Evolutionary conservation across 768 basidiomycete genomes (phyloP).

Genomic region (Holtermanniella nyarrowii): DNA sequence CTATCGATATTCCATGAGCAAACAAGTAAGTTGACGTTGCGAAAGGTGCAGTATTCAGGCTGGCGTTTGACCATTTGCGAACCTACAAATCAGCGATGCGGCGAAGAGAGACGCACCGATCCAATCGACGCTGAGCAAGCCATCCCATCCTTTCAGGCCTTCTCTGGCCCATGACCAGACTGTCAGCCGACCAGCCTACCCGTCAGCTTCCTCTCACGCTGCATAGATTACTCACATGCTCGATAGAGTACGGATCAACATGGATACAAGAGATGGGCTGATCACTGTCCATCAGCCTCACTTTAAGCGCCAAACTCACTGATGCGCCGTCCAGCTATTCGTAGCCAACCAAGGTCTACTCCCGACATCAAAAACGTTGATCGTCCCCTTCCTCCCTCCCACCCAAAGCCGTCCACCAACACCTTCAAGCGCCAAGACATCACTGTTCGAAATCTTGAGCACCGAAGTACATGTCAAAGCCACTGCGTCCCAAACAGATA

Average conservation of each 20-base stretch:
- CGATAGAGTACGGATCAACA: conserved; percentile 67
- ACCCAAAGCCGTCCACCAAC: conserved; percentile 79
- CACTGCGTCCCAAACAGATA: conserved; percentile 66
- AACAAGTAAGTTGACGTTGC: conserved; percentile 64
- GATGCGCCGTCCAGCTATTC: conserved; percentile 80
- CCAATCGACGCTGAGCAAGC: conserved; percentile 71
- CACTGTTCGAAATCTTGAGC: conserved; percentile 67
- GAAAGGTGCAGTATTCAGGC: conserved; percentile 64
- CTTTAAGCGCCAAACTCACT: conserved; percentile 25
- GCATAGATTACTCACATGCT: conserved; percentile 46
- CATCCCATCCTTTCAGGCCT: conserved; percentile 77
- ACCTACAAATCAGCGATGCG: conserved; percentile 45
- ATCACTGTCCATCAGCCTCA: conserved; percentile 21
- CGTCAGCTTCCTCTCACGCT: conserved; percentile 2
- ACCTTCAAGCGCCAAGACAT: conserved; percentile 73
- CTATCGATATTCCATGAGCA: conserved; percentile 92
- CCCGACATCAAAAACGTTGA: conserved; percentile 63
- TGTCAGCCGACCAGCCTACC: conserved; percentile 46
- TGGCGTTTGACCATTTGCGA: conserved; percentile 66
- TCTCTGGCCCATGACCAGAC: conserved; percentile 70
- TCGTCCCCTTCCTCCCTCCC: conserved; percentile 69
- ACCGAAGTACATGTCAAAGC: conserved; percentile 54
- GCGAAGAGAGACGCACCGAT: conserved; percentile 53
- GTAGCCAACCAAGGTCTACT: conserved; percentile 72
- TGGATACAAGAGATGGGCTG: conserved; percentile 55